phyloP scores from a whole-genome alignment of 2,329 filamentous ascomycete genomes.

The Stachybotrys elegans region DNA sequence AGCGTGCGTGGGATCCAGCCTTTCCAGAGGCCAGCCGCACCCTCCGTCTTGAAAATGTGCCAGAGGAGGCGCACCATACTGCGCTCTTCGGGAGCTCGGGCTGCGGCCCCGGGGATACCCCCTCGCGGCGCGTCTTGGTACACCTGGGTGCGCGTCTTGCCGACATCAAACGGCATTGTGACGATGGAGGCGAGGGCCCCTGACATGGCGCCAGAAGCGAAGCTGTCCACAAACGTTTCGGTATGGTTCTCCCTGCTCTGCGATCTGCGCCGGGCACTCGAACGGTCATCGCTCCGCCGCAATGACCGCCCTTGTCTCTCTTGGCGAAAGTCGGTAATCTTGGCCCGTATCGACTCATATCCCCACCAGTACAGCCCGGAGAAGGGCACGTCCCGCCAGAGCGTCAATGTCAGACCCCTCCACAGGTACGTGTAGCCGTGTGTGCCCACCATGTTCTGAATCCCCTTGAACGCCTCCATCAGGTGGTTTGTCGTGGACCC shows the following conservation, averaged over 20 bases:
- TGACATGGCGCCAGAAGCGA: slow-evolving; percentile 76
- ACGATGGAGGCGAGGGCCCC: slow-evolving; percentile 81
- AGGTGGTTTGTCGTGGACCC: slow-evolving; percentile 63
- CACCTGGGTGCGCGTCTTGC: slow-evolving; percentile 91
- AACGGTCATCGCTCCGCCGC: slow-evolving; percentile 26
- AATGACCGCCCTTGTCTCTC: slow-evolving; percentile 37
- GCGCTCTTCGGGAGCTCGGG: slow-evolving; percentile 62
- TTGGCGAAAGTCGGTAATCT: slow-evolving; percentile 64
- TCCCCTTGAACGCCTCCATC: slow-evolving; percentile 68
- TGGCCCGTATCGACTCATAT: slow-evolving; percentile 77
- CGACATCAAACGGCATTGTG: slow-evolving; percentile 95
- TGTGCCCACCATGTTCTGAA: slow-evolving; percentile 71
- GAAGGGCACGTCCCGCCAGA: slow-evolving; percentile 97
- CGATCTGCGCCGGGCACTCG: slow-evolving; percentile 44
- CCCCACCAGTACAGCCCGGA: slow-evolving; percentile 98
- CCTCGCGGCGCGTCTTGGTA: slow-evolving; percentile 49
- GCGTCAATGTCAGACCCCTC: slow-evolving; percentile 82
- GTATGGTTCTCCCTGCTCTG: slow-evolving; percentile 66
- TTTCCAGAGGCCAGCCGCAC: slow-evolving; percentile 73
- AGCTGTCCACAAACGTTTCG: slow-evolving; percentile 82
- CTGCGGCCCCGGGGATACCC: slow-evolving; percentile 27
- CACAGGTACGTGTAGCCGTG: slow-evolving; percentile 81
- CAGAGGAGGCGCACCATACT: slow-evolving; percentile 79
- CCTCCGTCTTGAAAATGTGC: slow-evolving; percentile 88
- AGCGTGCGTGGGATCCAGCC: slow-evolving; percentile 89